phyloP scores from a whole-genome alignment of 2,329 filamentous ascomycete genomes.

The Colletotrichum kahawae region DNA sequence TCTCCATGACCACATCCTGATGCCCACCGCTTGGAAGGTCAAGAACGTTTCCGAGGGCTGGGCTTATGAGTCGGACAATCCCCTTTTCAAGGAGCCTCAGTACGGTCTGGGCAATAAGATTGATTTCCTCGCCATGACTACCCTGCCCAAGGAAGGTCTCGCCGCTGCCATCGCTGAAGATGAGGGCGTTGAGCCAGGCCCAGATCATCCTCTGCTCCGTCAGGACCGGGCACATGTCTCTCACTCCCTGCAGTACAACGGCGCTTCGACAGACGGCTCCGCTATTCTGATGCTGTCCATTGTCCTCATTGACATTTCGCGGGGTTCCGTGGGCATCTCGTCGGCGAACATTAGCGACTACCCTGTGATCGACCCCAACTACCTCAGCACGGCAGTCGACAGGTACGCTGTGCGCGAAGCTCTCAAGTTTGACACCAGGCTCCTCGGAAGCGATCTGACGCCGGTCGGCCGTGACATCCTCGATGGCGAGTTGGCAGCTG shows the following conservation, averaged over 20 bases:
- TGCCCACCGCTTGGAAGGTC: slow-evolving; percentile 33
- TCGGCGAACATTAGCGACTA: slow-evolving; percentile 23
- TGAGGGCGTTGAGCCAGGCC: slow-evolving; percentile 27
- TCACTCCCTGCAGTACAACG: not conserved
- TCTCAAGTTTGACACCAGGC: slow-evolving; percentile 27
- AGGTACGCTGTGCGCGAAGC: slow-evolving; percentile 31
- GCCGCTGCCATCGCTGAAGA: slow-evolving; percentile 36
- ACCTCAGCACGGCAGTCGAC: slow-evolving; percentile 32
- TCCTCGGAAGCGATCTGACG: slow-evolving; percentile 23
- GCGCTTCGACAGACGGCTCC: slow-evolving; percentile 1
- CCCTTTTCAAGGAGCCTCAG: slow-evolving; percentile 37
- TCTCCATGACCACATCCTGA: slow-evolving; percentile 54
- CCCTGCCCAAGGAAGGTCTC: slow-evolving; percentile 32
- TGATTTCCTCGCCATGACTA: slow-evolving; percentile 39
- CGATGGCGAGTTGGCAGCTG: slow-evolving; percentile 26
- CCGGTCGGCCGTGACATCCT: slow-evolving; percentile 25
- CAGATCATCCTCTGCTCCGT: slow-evolving; percentile 36
- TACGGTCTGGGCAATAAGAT: slow-evolving; percentile 39
- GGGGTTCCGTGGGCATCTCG: slow-evolving; percentile 29
- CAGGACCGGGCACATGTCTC: slow-evolving; percentile 2
- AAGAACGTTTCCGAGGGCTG: slow-evolving; percentile 35
- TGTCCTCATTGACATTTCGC: slow-evolving; percentile 29
- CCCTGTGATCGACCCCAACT: slow-evolving; percentile 34
- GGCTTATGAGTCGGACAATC: slow-evolving; percentile 32
- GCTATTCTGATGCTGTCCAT: slow-evolving; percentile 24